A percentile compares a stretch with the other conserved stretches of the same genome.
Conservation (phyloP, 805 yeast species). For the Yarrowia yakushimensis region DNA sequence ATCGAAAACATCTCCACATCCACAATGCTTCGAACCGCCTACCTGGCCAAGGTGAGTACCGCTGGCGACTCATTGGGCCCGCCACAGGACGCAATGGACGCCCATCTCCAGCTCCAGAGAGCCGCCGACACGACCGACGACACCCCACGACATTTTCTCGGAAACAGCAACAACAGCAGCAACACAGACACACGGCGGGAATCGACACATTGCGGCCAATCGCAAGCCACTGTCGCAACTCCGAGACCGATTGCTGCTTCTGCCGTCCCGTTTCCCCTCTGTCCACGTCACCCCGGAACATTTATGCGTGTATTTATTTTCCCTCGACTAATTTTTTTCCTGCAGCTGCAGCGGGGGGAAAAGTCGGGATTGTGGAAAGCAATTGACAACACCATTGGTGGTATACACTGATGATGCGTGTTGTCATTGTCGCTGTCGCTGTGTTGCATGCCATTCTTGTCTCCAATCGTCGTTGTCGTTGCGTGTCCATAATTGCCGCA, state of each 20-base stretch:
- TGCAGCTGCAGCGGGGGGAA: neutral
- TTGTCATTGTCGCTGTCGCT: no score
- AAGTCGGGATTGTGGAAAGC: neutral
- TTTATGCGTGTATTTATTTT: slow-evolving; percentile 18
- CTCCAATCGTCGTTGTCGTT: no score
- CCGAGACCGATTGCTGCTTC: slow-evolving; percentile 8
- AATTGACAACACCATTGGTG: no score
- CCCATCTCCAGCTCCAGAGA: neutral
- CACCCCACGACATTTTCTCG: slow-evolving; percentile 9
- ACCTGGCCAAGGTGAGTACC: slow-evolving; percentile 25
- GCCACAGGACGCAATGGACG: neutral
- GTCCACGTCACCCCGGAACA: slow-evolving; percentile 23
- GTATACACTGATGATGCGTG: no score
- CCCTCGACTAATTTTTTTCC: slow-evolving; percentile 7
- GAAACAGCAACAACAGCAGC: neutral
- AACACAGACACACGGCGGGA: neutral
- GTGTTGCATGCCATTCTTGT: no score
- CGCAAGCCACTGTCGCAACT: neutral
- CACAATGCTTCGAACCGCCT: slow-evolving; percentile 26
- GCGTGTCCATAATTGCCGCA: slow-evolving; percentile 7
- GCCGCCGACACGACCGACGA: neutral
- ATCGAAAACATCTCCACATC: slow-evolving; percentile 20
- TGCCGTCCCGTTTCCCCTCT: neutral
- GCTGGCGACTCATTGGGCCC: neutral
- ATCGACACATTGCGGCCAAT: neutral